Conservation (phyloP, 306 rosid genomes). For the Rosa persica region DNA sequence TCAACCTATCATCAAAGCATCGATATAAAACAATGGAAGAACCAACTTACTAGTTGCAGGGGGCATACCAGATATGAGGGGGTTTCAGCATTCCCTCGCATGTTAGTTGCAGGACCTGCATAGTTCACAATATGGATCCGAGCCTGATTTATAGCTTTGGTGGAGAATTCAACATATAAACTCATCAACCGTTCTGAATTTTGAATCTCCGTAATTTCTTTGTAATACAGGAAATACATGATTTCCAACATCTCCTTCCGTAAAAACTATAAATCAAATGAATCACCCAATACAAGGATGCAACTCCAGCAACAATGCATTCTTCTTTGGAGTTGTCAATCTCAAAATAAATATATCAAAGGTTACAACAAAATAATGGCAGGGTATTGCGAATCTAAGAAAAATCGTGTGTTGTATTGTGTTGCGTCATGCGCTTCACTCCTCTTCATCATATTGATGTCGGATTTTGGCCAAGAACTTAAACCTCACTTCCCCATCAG, state of each 20-base stretch:
- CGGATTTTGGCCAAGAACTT: slow-evolving; percentile 21
- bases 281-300: slow-evolving; percentile 48
- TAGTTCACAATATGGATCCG: neutral
- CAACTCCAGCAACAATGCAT: slow-evolving; percentile 29
- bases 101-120: neutral
- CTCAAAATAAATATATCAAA: slow-evolving; percentile 40
- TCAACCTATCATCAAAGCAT: neutral
- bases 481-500: slow-evolving; percentile 10
- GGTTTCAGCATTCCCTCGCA: neutral
- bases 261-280: slow-evolving; percentile 48
- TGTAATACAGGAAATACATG: slow-evolving; percentile 21
- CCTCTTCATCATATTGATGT: slow-evolving; percentile 17
- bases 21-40: neutral
- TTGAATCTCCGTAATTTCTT: slow-evolving; percentile 14
- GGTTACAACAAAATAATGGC: slow-evolving; percentile 45
- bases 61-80: neutral
- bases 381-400: slow-evolving; percentile 22
- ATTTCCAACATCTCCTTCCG: slow-evolving; percentile 27
- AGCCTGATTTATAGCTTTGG: neutral
- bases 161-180: neutral
- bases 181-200: neutral
- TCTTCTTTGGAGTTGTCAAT: slow-evolving; percentile 41
- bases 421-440: slow-evolving; percentile 1
- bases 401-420: slow-evolving; percentile 18
- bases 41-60: neutral